Conservation (phyloP, 768 basidiomycete genomes). For the Rhodotorula graminis region DNA sequence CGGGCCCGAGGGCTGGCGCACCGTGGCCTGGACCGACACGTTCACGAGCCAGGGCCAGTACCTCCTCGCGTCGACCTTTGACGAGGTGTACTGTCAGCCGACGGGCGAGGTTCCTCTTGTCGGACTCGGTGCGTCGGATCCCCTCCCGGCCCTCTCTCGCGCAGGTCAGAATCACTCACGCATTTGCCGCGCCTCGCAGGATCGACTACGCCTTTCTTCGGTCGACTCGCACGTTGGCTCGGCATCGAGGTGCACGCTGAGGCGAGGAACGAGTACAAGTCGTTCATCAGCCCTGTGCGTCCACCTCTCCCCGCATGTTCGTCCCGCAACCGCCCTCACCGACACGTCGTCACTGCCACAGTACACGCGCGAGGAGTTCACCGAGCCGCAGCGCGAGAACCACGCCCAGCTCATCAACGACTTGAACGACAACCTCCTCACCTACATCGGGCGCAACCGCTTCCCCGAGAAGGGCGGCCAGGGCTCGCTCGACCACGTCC, state of each 20-base stretch:
- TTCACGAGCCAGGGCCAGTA: slow-evolving; percentile 42
- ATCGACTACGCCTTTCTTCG: slow-evolving; percentile 41
- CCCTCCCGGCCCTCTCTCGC: background rate
- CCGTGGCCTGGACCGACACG: slow-evolving; percentile 41
- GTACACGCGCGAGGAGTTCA: slow-evolving; percentile 37
- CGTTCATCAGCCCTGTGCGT: slow-evolving; percentile 35
- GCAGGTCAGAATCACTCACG: background rate
- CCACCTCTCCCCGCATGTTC: background rate
- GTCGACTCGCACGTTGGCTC: slow-evolving; percentile 39
- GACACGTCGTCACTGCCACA: background rate
- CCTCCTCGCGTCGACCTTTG: slow-evolving; percentile 38
- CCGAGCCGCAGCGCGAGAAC: slow-evolving; percentile 41
- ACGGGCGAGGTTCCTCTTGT: slow-evolving; percentile 42
- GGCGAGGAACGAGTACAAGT: slow-evolving; percentile 41
- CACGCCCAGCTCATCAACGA: slow-evolving; percentile 38
- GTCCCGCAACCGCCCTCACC: too few relatives aligned
- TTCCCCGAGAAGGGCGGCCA: slow-evolving; percentile 7
- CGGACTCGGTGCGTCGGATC: slow-evolving; percentile 29
- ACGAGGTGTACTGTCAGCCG: slow-evolving; percentile 43
- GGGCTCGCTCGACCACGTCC: slow-evolving; percentile 17
- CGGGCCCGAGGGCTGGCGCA: slow-evolving; percentile 31
- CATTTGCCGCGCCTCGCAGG: background rate
- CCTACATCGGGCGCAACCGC: slow-evolving; percentile 39
- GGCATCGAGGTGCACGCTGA: slow-evolving; percentile 43
- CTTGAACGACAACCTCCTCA: slow-evolving; percentile 41